Evolutionary conservation across 2,329 filamentous ascomycete species (phyloP).

Genomic region (Emmonsia crescens): DNA sequence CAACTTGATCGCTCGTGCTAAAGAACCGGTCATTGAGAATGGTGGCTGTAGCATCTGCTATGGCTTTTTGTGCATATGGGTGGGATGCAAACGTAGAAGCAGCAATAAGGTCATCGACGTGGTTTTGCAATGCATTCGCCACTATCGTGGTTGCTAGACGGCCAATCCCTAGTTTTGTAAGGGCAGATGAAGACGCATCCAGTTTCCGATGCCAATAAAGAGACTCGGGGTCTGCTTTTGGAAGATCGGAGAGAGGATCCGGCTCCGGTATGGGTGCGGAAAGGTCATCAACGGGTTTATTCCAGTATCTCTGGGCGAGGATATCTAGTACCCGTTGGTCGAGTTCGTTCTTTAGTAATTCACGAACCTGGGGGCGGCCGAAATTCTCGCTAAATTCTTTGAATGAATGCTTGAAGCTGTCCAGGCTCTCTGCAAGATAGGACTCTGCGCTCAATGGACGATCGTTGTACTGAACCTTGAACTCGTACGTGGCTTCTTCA

Average conservation of each 20-base stretch:
- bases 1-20: constrained; percentile 93
- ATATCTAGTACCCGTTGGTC: constrained; percentile 93
- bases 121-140: constrained; percentile 71
- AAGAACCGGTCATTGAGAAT: constrained; percentile 94
- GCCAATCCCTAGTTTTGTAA: constrained; percentile 91
- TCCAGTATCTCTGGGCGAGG: constrained; percentile 92
- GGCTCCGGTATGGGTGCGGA: constrained; percentile 53
- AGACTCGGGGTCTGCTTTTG: constrained; percentile 74
- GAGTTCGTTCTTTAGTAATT: constrained; percentile 80
- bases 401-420: constrained; percentile 96
- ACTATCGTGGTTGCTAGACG: constrained; percentile 86
- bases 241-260: constrained; percentile 64
- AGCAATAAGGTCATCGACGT: constrained; percentile 67
- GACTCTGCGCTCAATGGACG: constrained; percentile 88
- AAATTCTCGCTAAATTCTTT: constrained; percentile 87
- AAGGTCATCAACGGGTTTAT: constrained; percentile 85
- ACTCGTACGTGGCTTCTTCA: constrained; percentile 94
- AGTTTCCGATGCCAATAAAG: constrained; percentile 90
- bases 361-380: constrained; percentile 76
- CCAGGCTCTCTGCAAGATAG: constrained; percentile 87
- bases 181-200: constrained; percentile 76
- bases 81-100: constrained; percentile 80
- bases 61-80: constrained; percentile 86
- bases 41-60: constrained; percentile 75
- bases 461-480: constrained; percentile 99